Percentiles rank a stretch among this genome's conserved stretches.
Evolutionary conservation across 257 asterid genomes (phyloP).

Genomic region (Agastache rugosa): DNA sequence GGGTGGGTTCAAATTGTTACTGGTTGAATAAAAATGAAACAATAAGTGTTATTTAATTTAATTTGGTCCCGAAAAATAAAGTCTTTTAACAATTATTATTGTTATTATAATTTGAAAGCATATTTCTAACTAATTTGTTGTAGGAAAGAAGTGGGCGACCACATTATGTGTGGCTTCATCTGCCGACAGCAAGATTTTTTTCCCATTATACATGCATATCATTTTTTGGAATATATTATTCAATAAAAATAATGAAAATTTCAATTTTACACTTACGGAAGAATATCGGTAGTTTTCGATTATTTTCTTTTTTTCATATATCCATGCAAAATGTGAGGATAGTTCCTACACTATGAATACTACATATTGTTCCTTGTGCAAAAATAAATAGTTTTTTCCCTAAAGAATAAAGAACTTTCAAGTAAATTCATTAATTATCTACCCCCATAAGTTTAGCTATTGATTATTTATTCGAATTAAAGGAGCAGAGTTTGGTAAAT

Average conservation of each 20-base stretch:
- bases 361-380: neutral
- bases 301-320: too few relatives aligned
- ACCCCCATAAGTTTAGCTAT: neutral
- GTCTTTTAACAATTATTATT: neutral
- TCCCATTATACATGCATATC: constrained; percentile 2
- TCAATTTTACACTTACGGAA: neutral
- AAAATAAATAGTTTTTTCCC: neutral
- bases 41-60: neutral
- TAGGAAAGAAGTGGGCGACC: constrained; percentile 31
- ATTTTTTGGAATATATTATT: neutral
- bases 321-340: too few relatives aligned
- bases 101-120: neutral
- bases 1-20: neutral
- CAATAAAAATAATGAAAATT: neutral
- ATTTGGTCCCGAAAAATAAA: neutral
- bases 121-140: neutral
- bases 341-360: too few relatives aligned
- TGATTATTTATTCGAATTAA: neutral
- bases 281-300: neutral
- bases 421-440: neutral
- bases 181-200: constrained; percentile 38
- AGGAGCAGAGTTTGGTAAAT: neutral
- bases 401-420: neutral
- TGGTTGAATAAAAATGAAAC: neutral
- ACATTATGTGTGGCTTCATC: constrained; percentile 31